phyloP scores from a whole-genome alignment of 176 grass and related monocot species.

The Chloris gayana region DNA sequence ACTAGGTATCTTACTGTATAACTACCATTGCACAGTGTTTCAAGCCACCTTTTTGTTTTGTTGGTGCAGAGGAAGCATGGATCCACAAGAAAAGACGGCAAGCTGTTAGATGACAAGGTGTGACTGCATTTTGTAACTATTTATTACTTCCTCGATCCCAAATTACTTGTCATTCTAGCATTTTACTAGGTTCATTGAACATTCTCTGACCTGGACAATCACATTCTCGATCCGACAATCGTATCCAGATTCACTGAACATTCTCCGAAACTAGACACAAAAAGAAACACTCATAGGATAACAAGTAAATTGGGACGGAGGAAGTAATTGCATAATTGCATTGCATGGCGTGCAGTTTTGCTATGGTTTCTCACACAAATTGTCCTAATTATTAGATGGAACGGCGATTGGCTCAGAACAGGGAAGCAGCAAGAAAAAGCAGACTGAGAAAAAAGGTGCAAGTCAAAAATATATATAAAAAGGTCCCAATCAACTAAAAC shows the following conservation, averaged over 20 bases:
- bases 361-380: slow-evolving; percentile 28
- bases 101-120: slow-evolving; percentile 73
- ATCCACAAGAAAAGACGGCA: slow-evolving; percentile 71
- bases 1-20: slow-evolving; percentile 36
- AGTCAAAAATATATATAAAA: not conserved
- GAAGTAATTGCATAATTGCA: not conserved
- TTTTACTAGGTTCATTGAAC: no score
- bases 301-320: no score
- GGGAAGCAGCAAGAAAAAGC: slow-evolving; percentile 98
- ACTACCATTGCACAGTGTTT: slow-evolving; percentile 30
- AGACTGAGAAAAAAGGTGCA: slow-evolving; percentile 95
- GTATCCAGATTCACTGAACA: no score
- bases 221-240: no score
- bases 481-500: not conserved
- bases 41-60: slow-evolving; percentile 30
- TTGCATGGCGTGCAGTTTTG: slow-evolving; percentile 26
- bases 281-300: no score
- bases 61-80: slow-evolving; percentile 69
- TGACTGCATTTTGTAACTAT: slow-evolving; percentile 28
- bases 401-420: slow-evolving; percentile 89
- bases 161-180: no score
- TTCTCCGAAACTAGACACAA: no score
- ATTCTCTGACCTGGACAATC: no score
- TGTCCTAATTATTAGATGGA: slow-evolving; percentile 55
- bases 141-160: no score